phyloP scores from a whole-genome alignment of 2,329 filamentous ascomycete species.

The Trichoderma lentiforme region DNA sequence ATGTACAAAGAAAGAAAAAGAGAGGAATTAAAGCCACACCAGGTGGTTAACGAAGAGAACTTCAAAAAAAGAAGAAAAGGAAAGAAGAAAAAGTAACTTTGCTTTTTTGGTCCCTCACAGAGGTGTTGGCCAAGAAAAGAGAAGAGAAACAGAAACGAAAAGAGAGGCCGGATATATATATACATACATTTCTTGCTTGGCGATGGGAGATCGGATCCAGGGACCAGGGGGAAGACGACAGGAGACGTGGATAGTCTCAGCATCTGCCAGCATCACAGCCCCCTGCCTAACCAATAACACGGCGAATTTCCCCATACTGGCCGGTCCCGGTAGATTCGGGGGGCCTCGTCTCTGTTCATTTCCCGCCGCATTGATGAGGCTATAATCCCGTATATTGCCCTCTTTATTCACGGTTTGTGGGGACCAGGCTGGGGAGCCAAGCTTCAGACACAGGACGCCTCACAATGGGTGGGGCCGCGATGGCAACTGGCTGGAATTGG shows the following conservation, averaged over 20 bases:
- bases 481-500: conserved; percentile 4
- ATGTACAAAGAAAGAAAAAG: not conserved
- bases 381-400: not conserved
- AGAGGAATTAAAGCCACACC: conserved; percentile 14
- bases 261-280: not conserved
- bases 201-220: not conserved
- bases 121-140: conserved; percentile 5
- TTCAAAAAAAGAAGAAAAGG: not conserved
- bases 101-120: conserved; percentile 15
- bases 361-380: not conserved
- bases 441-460: conserved; percentile 18
- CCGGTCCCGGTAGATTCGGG: not conserved
- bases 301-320: not conserved
- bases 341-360: not conserved
- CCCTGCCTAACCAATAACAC: not conserved
- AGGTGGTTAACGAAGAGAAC: conserved; percentile 15
- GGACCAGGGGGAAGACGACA: not conserved
- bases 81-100: conserved; percentile 3
- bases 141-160: conserved; percentile 8
- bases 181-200: not conserved
- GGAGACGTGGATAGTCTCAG: conserved; percentile 15
- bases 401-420: not conserved
- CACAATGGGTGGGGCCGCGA: conserved; percentile 16
- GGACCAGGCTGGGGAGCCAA: not conserved
- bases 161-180: conserved; percentile 8